Evolutionary conservation across 768 basidiomycete genomes (phyloP), one percentile per base, ranked within the genome.

Genomic region (Russula foetens): DNA sequence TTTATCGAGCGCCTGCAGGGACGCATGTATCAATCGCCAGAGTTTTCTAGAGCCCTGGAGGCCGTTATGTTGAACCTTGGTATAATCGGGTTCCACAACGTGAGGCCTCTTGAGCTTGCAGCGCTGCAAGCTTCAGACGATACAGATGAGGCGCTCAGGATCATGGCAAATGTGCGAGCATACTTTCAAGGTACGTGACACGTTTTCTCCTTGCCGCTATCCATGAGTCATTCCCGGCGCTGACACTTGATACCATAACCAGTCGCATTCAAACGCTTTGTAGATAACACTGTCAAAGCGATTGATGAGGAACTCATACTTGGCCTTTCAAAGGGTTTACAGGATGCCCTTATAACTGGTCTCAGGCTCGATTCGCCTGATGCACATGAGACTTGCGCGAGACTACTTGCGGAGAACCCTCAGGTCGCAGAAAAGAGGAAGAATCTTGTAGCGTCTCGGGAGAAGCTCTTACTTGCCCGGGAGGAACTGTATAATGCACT

Each of bases 121-220:
- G 82, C 75, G 65, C 66, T 88, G 0, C 73, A 84, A 3, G 77
- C 80, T 0, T 57, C 74, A 0, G 84, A 86, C 58, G 71, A 71
- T 1, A 78, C 77, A 74, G 84, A 83, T 38, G 76, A 80, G 0
- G 84, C 84, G 0, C 65, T 89, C 19, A 66, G 70, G 4, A 86
- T 89, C 65, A 89, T 90, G 86, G 84, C 85, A 0, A 79, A 83
- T 56, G 85, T 88, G 2, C 75, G 85, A 5, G 86, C 84, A 0
- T 90, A 88, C 63, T 90, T 88, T 69, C 84, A 88, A 77, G 87
- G 88, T 85, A 65, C 8, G 67, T 63, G 33, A 28, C 51, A 26
- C 11, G 44, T 26, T 41, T 47, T 35, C 24, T 62, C 48, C 52
- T 45, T 19, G 8, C n/a, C 29, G 11, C 31, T 8, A n/a, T 21